Percentiles rank a stretch among this genome's conserved stretches.
Conservation (phyloP, 228 moss, liverwort and hornwort genomes). For the Sphagnum fallax region DNA sequence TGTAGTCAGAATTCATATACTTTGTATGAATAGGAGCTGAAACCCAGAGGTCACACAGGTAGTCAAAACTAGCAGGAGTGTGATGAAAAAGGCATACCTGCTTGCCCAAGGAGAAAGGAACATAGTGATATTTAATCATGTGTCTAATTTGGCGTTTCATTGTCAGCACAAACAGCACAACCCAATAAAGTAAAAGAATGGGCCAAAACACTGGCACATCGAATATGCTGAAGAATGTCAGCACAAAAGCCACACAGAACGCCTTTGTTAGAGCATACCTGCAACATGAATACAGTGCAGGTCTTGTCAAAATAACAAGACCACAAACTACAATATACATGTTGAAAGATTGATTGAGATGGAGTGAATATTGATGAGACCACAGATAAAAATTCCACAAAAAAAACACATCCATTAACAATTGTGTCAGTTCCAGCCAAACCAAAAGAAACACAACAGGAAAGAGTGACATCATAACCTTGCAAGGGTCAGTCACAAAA, state of each 20-base stretch:
- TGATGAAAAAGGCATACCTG: conserved; percentile 39
- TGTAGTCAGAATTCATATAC: too few relatives aligned
- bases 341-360: not conserved
- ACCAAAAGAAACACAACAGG: not conserved
- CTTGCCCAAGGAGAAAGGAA: conserved; percentile 82
- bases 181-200: conserved; percentile 81
- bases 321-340: not conserved
- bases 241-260: conserved; percentile 67
- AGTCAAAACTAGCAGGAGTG: not conserved
- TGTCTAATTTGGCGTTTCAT: conserved; percentile 98
- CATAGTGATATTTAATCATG: conserved; percentile 91
- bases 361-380: not conserved
- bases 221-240: conserved; percentile 96
- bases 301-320: not conserved
- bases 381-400: not conserved
- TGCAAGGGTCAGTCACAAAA: not conserved
- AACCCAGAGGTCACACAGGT: not conserved
- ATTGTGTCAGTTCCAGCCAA: not conserved
- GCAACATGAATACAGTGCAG: conserved; percentile 9
- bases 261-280: conserved; percentile 97
- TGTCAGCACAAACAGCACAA: conserved; percentile 82
- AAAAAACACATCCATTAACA: not conserved
- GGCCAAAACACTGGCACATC: conserved; percentile 99
- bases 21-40: not conserved
- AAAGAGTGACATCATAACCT: not conserved